These are phyloP conservation scores for Zygoascus flipseniorum DNA, from an alignment of 805 yeast species.

Conservation along the genomic window DNA sequence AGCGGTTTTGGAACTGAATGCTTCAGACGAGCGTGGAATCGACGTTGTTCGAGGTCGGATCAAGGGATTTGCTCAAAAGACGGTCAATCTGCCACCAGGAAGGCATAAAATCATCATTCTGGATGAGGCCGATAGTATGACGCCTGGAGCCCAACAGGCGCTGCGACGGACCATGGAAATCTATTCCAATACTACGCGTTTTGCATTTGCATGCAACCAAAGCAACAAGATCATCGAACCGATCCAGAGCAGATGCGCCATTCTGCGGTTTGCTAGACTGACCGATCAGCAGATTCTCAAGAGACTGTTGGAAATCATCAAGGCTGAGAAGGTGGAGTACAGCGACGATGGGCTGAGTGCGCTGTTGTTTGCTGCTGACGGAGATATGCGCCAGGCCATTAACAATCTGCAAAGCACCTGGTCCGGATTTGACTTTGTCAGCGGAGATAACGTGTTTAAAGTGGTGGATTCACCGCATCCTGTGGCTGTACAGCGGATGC, in stretches of 20 bases:
- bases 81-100: conserved; percentile 78
- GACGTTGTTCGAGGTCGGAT: conserved; percentile 92
- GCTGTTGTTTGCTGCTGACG: conserved; percentile 88
- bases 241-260: conserved; percentile 92
- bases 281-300: conserved; percentile 78
- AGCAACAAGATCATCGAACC: conserved; percentile 94
- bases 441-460: conserved; percentile 84
- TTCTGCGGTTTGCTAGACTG: conserved; percentile 71
- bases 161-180: conserved; percentile 91
- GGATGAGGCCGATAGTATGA: conserved; percentile 96
- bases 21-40: conserved; percentile 95
- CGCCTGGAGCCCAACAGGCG: conserved; percentile 95
- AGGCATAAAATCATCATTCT: conserved; percentile 86
- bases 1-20: conserved; percentile 89
- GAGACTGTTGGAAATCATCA: conserved; percentile 62
- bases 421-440: conserved; percentile 89
- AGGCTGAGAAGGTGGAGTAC: conserved; percentile 63
- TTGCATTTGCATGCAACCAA: conserved; percentile 98
- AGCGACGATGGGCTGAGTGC: conserved; percentile 91
- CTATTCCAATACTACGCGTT: conserved; percentile 89
- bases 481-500: conserved; percentile 62
- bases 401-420: conserved; percentile 90
- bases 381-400: conserved; percentile 97
- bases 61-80: conserved; percentile 93
- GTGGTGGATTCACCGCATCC: conserved; percentile 98